Percentiles rank a stretch among this genome's conserved stretches.
phyloP scores from a whole-genome alignment of 78 protist species.

The Speleostelium caveatum region DNA sequence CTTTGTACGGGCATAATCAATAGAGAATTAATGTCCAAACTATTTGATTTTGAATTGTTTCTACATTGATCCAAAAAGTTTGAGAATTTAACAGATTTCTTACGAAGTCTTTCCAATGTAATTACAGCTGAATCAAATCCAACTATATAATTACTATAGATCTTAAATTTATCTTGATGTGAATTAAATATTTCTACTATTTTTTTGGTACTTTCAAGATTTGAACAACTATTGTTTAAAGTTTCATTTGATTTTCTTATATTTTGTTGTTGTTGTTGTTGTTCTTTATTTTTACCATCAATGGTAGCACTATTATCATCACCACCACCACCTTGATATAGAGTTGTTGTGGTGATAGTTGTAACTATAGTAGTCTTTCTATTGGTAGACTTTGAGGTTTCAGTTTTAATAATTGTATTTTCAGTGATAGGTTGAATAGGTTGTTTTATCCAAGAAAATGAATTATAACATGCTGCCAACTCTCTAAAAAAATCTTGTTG shows the following conservation, averaged over 20 bases:
- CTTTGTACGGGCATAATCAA: slow-evolving; percentile 79
- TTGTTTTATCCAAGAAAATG: slow-evolving; percentile 37
- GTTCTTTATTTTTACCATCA: background rate
- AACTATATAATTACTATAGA: slow-evolving; percentile 58
- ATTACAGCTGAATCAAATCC: slow-evolving; percentile 30
- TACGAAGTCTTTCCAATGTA: slow-evolving; percentile 21
- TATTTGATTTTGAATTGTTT: slow-evolving; percentile 35
- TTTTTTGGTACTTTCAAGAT: slow-evolving; percentile 19
- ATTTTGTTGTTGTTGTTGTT: slow-evolving; percentile 1
- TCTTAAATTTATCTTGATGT: slow-evolving; percentile 57
- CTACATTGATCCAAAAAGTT: slow-evolving; percentile 24
- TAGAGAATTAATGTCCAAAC: slow-evolving; percentile 26
- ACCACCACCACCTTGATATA: too few relatives aligned
- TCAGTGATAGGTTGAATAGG: slow-evolving; percentile 19
- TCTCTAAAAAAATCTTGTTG: slow-evolving; percentile 59
- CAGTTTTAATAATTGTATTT: slow-evolving; percentile 11
- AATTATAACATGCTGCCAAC: slow-evolving; percentile 40
- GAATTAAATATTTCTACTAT: slow-evolving; percentile 42
- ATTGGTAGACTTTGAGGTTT: background rate
- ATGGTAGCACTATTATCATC: too few relatives aligned
- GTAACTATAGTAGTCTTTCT: background rate
- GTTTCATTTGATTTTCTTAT: too few relatives aligned
- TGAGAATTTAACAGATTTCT: slow-evolving; percentile 28
- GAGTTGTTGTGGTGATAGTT: background rate
- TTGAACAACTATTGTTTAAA: too few relatives aligned